Base-by-base conservation (phyloP, 805 yeast species). In the Candida pseudoglaebosa region DNA sequence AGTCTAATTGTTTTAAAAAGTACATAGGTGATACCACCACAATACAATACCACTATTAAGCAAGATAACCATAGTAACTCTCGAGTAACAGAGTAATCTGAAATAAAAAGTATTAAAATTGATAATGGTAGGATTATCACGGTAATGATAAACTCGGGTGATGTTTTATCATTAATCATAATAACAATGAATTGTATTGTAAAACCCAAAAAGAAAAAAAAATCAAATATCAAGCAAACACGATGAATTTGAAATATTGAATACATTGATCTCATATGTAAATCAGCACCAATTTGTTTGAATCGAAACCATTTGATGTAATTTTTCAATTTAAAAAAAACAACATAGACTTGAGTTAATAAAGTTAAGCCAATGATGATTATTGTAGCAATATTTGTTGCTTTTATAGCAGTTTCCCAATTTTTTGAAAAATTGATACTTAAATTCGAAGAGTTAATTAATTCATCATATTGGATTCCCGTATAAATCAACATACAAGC, bases 171-270 rank as follows among this genome's bases (percentile, higher is more conserved):
- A 29, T 56, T 47, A 10, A 71, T 54, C 56, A 73, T 68, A 28
- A 73, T 69, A 31, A 71, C 73, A 17, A 69, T 51, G 45, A 71
- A 73, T 47, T 73, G 78, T 20, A 73, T 57, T 2, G 77, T 70
- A 53, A 73, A 73, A 2, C 74, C 78, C 17, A 72, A 50, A 42
- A 73, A 73, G 56, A 71, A 73, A 60, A 71, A 73, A 30, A 52
- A 52, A 28, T 48, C 53, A 41, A 56, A 50, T 9, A 54, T 47
- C 34, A 56, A 41, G 7, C 54, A 40, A 9, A 52, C 38, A 14
- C 59, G 50, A 52, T 70, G 73, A 37, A 73, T 50, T 41, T 70
- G 73, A 51, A 67, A 67, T 5, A 54, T 30, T 14, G 49, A 48
- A 45, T 65, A 70, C 46, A 69, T 53, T 5, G 58, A 50, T 43